phyloP scores from a whole-genome alignment of 148 eudicot genomes.

The Rhododendron williamsianum region DNA sequence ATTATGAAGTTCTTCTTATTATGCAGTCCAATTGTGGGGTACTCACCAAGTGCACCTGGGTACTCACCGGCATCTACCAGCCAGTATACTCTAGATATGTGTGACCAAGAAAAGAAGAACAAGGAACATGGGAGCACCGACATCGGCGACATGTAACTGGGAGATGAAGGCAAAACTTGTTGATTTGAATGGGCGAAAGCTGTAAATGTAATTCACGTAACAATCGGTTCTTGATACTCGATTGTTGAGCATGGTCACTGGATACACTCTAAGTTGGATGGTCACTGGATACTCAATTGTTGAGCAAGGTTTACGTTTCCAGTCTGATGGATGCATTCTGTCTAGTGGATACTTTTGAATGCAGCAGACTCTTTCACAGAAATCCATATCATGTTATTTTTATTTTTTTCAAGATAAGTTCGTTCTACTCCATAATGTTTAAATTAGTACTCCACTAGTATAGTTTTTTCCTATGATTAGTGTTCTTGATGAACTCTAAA shows the following conservation, averaged over 20 bases:
- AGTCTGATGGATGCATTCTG: not conserved
- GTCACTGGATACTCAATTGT: not conserved
- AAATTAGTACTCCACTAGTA: no score
- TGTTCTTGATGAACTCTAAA: no score
- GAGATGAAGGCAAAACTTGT: not conserved
- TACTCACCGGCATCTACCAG: constrained; percentile 38
- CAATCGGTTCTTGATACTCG: not conserved
- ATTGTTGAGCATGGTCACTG: not conserved
- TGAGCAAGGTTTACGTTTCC: not conserved
- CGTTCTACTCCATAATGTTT: no score
- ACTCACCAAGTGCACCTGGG: constrained; percentile 41
- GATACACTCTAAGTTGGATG: not conserved
- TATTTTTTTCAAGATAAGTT: no score
- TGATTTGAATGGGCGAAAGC: not conserved
- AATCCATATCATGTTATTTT: not conserved
- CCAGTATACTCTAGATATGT: constrained; percentile 20
- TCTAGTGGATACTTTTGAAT: not conserved
- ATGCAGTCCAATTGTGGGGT: constrained; percentile 35
- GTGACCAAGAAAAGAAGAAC: not conserved
- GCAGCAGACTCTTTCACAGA: not conserved
- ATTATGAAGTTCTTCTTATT: not conserved
- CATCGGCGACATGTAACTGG: not conserved
- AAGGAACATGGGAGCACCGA: not conserved
- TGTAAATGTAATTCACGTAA: not conserved
- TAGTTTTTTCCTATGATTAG: no score